These are phyloP conservation scores for Tuber umbilicatum DNA, from an alignment of 495 filamentous ascomycete species.

Conservation along the genomic window DNA sequence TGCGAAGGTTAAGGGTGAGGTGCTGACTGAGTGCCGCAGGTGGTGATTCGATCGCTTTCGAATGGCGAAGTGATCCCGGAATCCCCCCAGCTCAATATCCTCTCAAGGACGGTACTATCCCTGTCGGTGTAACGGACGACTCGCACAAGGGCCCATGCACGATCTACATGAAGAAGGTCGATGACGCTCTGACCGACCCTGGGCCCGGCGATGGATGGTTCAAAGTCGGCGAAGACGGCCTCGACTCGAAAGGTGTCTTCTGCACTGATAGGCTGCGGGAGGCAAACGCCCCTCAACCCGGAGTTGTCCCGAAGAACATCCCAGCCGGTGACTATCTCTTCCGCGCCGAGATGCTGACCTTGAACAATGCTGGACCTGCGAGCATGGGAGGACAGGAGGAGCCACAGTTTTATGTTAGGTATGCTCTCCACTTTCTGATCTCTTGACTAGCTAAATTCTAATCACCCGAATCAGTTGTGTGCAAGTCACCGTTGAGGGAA, in stretches of 20 bases:
- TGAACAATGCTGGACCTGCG: slow-evolving; percentile 55
- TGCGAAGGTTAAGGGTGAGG: neutral
- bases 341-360: slow-evolving; percentile 60
- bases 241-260: slow-evolving; percentile 48
- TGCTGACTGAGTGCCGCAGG: slow-evolving; percentile 13
- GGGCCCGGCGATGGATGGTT: slow-evolving; percentile 66
- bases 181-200: slow-evolving; percentile 44
- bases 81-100: slow-evolving; percentile 27
- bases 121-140: slow-evolving; percentile 51
- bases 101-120: slow-evolving; percentile 30
- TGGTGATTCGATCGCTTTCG: slow-evolving; percentile 30
- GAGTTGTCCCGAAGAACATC: slow-evolving; percentile 55
- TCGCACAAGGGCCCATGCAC: slow-evolving; percentile 64
- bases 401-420: slow-evolving; percentile 66
- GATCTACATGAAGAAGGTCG: slow-evolving; percentile 53
- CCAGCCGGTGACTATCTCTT: slow-evolving; percentile 60
- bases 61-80: slow-evolving; percentile 30
- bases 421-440: slow-evolving; percentile 59
- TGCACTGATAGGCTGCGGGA: slow-evolving; percentile 62
- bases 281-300: slow-evolving; percentile 56
- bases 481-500: slow-evolving; percentile 36
- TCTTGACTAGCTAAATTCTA: slow-evolving; percentile 44
- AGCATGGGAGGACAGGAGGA: slow-evolving; percentile 19
- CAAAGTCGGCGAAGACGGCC: slow-evolving; percentile 51
- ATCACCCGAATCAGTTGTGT: slow-evolving; percentile 34